Evolutionary conservation across 2,329 filamentous ascomycete species (phyloP), one percentile per base, ranked within the genome.

Genomic region (Ophioceras dolichostomum): DNA sequence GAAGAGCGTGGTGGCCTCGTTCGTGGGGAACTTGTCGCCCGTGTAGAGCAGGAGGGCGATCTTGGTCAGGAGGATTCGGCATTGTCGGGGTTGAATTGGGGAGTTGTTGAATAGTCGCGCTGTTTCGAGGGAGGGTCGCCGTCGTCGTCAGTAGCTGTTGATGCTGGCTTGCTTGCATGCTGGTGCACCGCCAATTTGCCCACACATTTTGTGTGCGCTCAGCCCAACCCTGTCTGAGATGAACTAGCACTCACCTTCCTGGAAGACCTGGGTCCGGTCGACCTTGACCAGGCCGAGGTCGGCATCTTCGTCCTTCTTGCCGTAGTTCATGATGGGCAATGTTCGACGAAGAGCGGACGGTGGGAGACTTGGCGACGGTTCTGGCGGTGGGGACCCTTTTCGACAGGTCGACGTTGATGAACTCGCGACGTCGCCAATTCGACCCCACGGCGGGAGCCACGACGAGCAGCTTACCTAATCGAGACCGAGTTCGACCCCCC

Each of bases 261-360:
- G 91, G 62, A 96, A 96, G 47, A 98, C 91, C 52, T 89, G 87
- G 40, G 89, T 95, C 55, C 93, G 82, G 68, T 98, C 91, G 54
- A 96, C 86, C 74, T 89, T 94, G 71, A 96, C 83, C 68, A 96
- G 75, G 57, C 83, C 81, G 59, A 81, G 76, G 59, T 95, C 89
- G 57, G 81, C 85, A 70, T 98, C 91, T 73, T 96, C 91, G 64
- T 98, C 89, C 73, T 94, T 96, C 70, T 98, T 98, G 70, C 89
- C 81, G 76, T 91, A 94, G 66, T 83, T 91, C 88, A 94, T 94
- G 56, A 50, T 77, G 67, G 64, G 65, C 62, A 45, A 40, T 13
- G 5, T n/a, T 13, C 14, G 22, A 26, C 22, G 44, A 27, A 40
- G 40, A 37, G 43, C 42, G 31, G 28, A 34, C n/a, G 42, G 37